Evolutionary conservation across 768 basidiomycete species (phyloP), one percentile per base, ranked within the genome.

Genomic region (Trametes elegans): DNA sequence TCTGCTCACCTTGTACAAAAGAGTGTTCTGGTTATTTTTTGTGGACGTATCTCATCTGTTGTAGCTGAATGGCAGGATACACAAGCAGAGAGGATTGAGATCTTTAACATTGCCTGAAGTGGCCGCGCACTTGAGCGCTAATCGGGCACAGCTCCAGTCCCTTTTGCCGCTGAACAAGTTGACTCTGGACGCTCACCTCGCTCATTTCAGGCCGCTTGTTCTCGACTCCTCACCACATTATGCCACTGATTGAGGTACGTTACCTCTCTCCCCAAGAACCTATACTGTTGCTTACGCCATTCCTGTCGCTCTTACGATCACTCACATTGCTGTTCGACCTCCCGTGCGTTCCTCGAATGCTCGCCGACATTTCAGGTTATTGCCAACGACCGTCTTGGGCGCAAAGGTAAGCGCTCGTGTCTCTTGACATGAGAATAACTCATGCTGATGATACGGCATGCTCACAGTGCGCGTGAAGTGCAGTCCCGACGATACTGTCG

Each of bases 401-500:
- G 90, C 58, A 96, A 95, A 87, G 93, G 94, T 92, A 18, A 41
- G 74, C 66, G 31, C 26, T 8, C 26, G 39, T 42, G 26, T 23
- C n/a, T 39, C 5, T 29, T 39, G n/a, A 19, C n/a, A 32, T 21
- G 36, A 52, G 27, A 19, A 44, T 27, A 24, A 18, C 18, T 7
- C 23, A 2, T 9, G 35, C 32, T 21, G 19, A 58, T 23, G 24
- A 50, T 44, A 21, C n/a, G 34, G 35, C 19, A 8, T 21, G 54
- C 28, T 3, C n/a, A 29, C 16, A 97, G 95, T 97, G 57, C 88
- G 92, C 61, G 93, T 98, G 66, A 97, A 98, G 73, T 97, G 95
- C 76, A 88, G 86, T 70, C 83, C 92, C 5, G 87, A 96, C 13
- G 97, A 99, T 69, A 98, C 97, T 1, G 92, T 99, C 31, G 96